Base-by-base conservation (phyloP, 164 flowering plant species). In the Macadamia integrifolia region DNA sequence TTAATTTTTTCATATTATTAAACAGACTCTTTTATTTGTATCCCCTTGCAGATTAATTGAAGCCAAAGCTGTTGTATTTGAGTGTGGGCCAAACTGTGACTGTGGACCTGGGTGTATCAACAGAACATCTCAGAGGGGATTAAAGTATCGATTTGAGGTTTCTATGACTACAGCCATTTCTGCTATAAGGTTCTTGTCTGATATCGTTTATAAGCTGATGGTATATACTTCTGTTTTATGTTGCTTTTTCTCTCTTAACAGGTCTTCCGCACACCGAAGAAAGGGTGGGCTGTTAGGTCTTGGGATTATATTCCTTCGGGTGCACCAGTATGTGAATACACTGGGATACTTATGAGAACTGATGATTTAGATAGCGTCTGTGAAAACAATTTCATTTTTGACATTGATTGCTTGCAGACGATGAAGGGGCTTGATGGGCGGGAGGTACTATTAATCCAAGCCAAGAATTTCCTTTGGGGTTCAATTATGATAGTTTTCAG, bases 291-390 rank as follows among this genome's bases (percentile, higher is more conserved):
- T 69, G 98, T 95, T 6, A 79, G 96, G 72, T 92, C 96, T 1
- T 88, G 97, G 98, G 99, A 95, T 71, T 83, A 71, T 61, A 95
- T 95, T 60, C 98, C 97, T 57, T 76, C 94, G 52, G 99, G 99
- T 3, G 94, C 98, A 12, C 94, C 93, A 6, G 80, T 95, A 9
- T 92, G 98, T 72, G 99, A 95, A 71, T 95, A 95, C 68, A 78
- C 69, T 1, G 99, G 99, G 61, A 65, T 78, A 11, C 85, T 95
- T 9, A 89, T 61, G 82, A 83, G 80, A 73, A 84, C 91, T 3
- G 87, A 88, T 44, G 98, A 95, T 40, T 3, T 85, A 6, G 88
- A 91, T 60, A 69, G 65, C 66, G 77, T 71, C 42, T 69, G 74
- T 7, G 94, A 81, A 40, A 88, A 92, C 69, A 80, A 78, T 32